A percentile compares a stretch with the other conserved stretches of the same genome.
These are phyloP conservation scores for Hypomontagnella monticulosa DNA, from an alignment of 495 filamentous ascomycete genomes.

Conservation along the genomic window DNA sequence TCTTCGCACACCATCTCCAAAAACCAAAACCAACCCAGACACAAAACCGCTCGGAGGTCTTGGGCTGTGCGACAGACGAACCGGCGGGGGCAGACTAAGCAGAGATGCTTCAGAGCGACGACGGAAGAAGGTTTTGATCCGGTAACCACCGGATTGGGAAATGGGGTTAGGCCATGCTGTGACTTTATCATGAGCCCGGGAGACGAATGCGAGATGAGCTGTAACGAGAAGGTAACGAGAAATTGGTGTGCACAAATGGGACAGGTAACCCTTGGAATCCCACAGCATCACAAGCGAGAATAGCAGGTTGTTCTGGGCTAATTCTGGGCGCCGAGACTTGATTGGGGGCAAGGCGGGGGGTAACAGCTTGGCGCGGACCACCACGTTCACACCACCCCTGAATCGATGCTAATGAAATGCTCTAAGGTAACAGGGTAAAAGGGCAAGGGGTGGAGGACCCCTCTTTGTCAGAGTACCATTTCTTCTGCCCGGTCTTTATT, in stretches of 20 bases:
- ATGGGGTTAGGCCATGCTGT: slow-evolving; percentile 29
- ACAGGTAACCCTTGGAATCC: slow-evolving; percentile 33
- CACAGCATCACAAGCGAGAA: slow-evolving; percentile 25
- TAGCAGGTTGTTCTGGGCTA: slow-evolving; percentile 15
- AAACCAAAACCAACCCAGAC: neutral
- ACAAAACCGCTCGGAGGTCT: neutral
- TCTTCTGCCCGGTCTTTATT: neutral
- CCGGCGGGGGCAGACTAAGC: slow-evolving; percentile 24
- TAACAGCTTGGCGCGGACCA: slow-evolving; percentile 30
- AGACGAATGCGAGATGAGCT: slow-evolving; percentile 34
- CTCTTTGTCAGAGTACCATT: slow-evolving; percentile 27
- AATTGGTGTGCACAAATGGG: slow-evolving; percentile 33
- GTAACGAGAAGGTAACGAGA: slow-evolving; percentile 47
- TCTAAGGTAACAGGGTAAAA: neutral
- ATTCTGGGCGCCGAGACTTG: slow-evolving; percentile 9
- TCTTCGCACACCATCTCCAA: neutral
- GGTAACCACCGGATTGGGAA: slow-evolving; percentile 35
- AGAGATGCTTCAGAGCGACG: slow-evolving; percentile 6
- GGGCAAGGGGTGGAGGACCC: slow-evolving; percentile 8
- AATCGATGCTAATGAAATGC: no score
- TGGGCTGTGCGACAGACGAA: slow-evolving; percentile 15
- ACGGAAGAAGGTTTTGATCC: slow-evolving; percentile 36
- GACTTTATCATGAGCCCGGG: slow-evolving; percentile 42
- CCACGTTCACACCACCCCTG: slow-evolving; percentile 13
- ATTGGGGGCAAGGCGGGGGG: slow-evolving; percentile 20